phyloP scores from a whole-genome alignment of 2,329 filamentous ascomycete genomes.

The Colletotrichum sp. region DNA sequence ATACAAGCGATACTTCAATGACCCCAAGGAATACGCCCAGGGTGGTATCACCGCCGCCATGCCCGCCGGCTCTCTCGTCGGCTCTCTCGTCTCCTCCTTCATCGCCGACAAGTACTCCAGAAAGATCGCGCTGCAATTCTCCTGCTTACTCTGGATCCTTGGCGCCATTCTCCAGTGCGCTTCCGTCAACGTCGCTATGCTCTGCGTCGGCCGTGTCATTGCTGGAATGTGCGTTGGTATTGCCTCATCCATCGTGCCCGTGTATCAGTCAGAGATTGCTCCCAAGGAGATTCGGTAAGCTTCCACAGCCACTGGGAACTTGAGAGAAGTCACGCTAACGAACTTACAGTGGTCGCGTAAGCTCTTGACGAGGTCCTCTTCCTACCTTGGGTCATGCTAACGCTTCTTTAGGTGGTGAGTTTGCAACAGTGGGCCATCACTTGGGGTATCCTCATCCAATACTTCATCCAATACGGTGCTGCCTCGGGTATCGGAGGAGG shows the following conservation, averaged over 20 bases:
- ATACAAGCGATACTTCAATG: slow-evolving; percentile 76
- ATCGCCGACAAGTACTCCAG: slow-evolving; percentile 56
- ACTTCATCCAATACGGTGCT: slow-evolving; percentile 70
- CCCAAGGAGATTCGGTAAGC: slow-evolving; percentile 54
- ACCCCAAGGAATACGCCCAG: slow-evolving; percentile 63
- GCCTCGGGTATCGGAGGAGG: slow-evolving; percentile 57
- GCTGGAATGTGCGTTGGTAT: slow-evolving; percentile 79
- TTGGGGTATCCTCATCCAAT: slow-evolving; percentile 72
- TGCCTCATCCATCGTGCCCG: slow-evolving; percentile 72
- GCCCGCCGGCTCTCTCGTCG: slow-evolving; percentile 74
- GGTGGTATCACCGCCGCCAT: slow-evolving; percentile 77
- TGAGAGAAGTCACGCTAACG: background rate
- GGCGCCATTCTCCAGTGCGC: slow-evolving; percentile 63
- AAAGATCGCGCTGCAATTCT: slow-evolving; percentile 53
- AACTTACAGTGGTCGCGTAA: background rate
- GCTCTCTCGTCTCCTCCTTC: slow-evolving; percentile 54
- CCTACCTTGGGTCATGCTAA: background rate
- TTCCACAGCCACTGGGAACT: background rate
- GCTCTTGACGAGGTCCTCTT: background rate
- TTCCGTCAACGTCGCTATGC: slow-evolving; percentile 71
- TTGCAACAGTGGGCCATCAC: slow-evolving; percentile 76
- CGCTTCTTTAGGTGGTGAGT: background rate
- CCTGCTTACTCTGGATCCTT: slow-evolving; percentile 56
- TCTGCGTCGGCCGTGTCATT: slow-evolving; percentile 73
- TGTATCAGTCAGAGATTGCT: slow-evolving; percentile 73